These are phyloP conservation scores for Hymenoscyphus fructigenus DNA, from an alignment of 2,329 filamentous ascomycete genomes.

Conservation along the genomic window DNA sequence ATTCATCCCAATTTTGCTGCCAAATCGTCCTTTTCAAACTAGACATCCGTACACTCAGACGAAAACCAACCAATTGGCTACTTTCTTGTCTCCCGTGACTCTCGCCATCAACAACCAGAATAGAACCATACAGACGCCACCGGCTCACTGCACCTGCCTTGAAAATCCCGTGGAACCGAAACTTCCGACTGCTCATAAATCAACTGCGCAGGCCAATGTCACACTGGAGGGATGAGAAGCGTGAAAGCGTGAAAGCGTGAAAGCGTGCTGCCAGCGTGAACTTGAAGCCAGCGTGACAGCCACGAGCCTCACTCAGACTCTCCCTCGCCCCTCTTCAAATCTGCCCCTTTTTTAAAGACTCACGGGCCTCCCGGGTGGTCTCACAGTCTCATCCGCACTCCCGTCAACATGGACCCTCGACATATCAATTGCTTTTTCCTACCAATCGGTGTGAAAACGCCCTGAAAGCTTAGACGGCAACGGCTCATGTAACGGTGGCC, in stretches of 20 bases:
- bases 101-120: neutral
- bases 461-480: neutral
- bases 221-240: neutral
- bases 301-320: neutral
- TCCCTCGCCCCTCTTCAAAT: neutral
- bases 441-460: neutral
- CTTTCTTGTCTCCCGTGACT: neutral
- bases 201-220: neutral
- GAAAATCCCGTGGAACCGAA: neutral
- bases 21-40: neutral
- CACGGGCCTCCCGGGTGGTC: conserved; percentile 1
- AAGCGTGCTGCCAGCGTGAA: neutral
- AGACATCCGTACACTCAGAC: neutral
- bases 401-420: neutral
- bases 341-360: neutral
- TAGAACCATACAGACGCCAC: neutral
- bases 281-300: neutral
- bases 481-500: neutral
- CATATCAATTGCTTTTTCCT: neutral
- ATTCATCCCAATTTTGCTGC: no score
- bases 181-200: conserved; percentile 3
- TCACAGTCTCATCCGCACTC: neutral
- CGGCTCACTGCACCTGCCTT: neutral
- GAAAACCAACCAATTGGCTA: neutral
- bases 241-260: neutral